Conservation (phyloP, 169 alveolate genomes). For the Eimeria brunetti region DNA sequence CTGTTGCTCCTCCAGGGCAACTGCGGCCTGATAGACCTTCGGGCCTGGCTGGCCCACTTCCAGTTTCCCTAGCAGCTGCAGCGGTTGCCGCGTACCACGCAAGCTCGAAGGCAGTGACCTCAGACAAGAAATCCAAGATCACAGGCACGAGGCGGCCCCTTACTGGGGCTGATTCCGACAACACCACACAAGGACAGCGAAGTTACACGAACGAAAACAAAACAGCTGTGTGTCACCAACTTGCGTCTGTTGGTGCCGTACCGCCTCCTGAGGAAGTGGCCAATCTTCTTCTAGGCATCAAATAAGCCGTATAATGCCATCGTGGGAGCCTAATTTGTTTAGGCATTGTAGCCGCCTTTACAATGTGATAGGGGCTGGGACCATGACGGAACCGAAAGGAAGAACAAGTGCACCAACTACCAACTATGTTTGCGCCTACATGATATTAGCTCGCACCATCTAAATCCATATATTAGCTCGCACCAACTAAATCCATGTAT, state of each 20-base stretch:
- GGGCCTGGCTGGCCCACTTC: background rate
- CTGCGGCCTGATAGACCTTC: background rate
- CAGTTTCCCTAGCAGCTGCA: constrained; percentile 5
- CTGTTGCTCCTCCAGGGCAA: background rate
- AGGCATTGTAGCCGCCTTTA: background rate
- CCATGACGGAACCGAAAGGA: background rate
- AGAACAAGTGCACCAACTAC: background rate
- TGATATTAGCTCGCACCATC: background rate
- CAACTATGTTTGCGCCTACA: background rate
- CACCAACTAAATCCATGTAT: background rate
- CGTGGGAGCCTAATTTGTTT: background rate
- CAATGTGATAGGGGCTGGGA: background rate
- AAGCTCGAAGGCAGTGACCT: background rate
- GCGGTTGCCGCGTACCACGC: background rate
- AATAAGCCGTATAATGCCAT: background rate
- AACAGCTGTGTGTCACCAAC: background rate
- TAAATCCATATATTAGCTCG: background rate
- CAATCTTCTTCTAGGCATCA: constrained; percentile 1
- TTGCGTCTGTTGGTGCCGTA: background rate
- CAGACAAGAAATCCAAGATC: background rate
- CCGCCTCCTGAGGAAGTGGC: constrained; percentile 10
- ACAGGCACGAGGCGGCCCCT: background rate
- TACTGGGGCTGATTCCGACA: background rate
- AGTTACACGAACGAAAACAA: background rate
- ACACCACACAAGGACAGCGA: background rate